A percentile compares a stretch with the other conserved stretches of the same genome.
Evolutionary conservation across 805 yeast species (phyloP).

Genomic region (Hanseniaspora pseudoguilliermondii): DNA sequence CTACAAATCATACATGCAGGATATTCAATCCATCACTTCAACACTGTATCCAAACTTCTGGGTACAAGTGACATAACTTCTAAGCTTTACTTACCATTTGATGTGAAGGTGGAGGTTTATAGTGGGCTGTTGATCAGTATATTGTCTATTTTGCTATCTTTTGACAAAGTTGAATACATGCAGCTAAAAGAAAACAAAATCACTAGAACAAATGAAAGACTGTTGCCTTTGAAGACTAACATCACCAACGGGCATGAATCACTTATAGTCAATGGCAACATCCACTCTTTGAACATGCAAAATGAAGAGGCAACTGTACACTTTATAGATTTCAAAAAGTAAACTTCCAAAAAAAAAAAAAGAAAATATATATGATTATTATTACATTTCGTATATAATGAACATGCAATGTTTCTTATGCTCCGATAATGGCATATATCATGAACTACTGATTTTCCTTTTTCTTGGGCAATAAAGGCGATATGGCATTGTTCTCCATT

Average conservation of each 20-base stretch:
- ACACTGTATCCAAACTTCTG: constrained; percentile 18
- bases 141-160: constrained; percentile 21
- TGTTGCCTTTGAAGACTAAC: constrained; percentile 23
- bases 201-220: constrained; percentile 18
- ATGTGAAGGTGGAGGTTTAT: constrained; percentile 23
- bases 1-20: constrained; percentile 23
- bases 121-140: constrained; percentile 20
- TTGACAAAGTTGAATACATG: constrained; percentile 19
- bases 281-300: constrained; percentile 23
- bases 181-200: constrained; percentile 17
- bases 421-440: too few relatives aligned
- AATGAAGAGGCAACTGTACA: constrained; percentile 22
- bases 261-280: constrained; percentile 13
- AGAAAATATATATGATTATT: constrained; percentile 1
- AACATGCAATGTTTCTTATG: too few relatives aligned
- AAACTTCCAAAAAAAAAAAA: constrained; percentile 17
- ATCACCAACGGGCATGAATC: constrained; percentile 20
- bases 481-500: not conserved
- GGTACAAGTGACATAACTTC: not conserved
- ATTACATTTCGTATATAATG: too few relatives aligned
- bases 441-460: not conserved
- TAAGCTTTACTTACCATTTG: constrained; percentile 19
- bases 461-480: not conserved
- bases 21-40: constrained; percentile 26
- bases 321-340: constrained; percentile 20